Conservation (phyloP, 2,329 filamentous ascomycete species). For the Calonectria pteridis region DNA sequence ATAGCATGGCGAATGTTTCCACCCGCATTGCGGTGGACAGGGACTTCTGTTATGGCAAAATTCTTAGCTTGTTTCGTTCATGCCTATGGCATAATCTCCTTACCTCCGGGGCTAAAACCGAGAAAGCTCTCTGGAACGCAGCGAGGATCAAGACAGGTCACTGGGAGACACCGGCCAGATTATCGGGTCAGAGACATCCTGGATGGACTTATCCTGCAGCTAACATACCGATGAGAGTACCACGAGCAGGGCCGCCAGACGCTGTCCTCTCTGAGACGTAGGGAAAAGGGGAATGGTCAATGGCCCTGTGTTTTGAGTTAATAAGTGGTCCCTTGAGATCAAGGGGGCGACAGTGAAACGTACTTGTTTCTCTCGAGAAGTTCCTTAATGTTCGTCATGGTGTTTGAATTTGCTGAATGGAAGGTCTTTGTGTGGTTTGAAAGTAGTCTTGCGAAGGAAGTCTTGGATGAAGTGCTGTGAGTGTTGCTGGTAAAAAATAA, state of each 20-base stretch:
- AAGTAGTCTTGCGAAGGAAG: neutral
- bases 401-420: neutral
- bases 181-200: too few relatives aligned
- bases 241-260: neutral
- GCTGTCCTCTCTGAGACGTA: conserved; percentile 9
- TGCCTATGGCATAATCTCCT: neutral
- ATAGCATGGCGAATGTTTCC: conserved; percentile 24
- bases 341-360: neutral
- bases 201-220: too few relatives aligned
- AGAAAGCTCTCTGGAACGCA: conserved; percentile 18
- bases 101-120: conserved; percentile 16
- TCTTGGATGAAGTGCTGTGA: neutral
- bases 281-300: conserved; percentile 16
- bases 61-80: neutral
- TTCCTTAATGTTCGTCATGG: conserved; percentile 8
- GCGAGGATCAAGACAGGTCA: conserved; percentile 24
- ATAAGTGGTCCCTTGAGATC: neutral
- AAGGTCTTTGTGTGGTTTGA: neutral
- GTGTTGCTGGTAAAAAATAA: neutral
- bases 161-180: neutral
- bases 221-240: conserved; percentile 18
- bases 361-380: conserved; percentile 25
- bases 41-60: neutral
- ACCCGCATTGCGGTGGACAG: conserved; percentile 23
- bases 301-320: conserved; percentile 3